phyloP scores from a whole-genome alignment of 2,329 filamentous ascomycete species.

The Curvularia verruculosa region DNA sequence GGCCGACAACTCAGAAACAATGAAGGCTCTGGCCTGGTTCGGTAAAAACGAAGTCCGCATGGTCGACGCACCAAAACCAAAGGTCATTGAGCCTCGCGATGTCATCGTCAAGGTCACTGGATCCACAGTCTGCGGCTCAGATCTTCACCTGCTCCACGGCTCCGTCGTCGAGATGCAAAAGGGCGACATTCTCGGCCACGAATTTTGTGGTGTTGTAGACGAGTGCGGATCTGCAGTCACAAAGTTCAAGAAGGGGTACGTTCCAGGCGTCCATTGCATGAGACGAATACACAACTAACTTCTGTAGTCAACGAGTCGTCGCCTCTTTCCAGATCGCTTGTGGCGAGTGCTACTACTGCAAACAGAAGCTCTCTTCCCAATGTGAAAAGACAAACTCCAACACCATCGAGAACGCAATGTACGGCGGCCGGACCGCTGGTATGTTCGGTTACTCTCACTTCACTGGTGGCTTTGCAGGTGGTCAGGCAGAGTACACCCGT shows the following conservation, averaged over 20 bases:
- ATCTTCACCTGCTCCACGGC: conserved; percentile 63
- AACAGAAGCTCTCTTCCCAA: conserved; percentile 76
- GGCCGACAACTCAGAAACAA: conserved; percentile 63
- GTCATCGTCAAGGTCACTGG: conserved; percentile 81
- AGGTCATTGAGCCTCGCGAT: conserved; percentile 73
- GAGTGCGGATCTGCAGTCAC: conserved; percentile 53
- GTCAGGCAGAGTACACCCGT: conserved; percentile 84
- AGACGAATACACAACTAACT: conserved; percentile 20
- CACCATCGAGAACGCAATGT: conserved; percentile 73
- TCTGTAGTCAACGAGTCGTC: conserved; percentile 66
- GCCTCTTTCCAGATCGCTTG: conserved; percentile 85
- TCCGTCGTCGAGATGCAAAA: conserved; percentile 57
- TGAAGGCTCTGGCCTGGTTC: conserved; percentile 84
- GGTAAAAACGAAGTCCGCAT: conserved; percentile 80
- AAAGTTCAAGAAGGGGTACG: conserved; percentile 51
- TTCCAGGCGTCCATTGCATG: neutral
- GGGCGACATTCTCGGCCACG: conserved; percentile 60
- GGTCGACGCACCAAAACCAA: conserved; percentile 71
- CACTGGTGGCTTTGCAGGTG: conserved; percentile 84
- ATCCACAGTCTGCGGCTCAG: conserved; percentile 66
- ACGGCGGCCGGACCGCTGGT: conserved; percentile 76
- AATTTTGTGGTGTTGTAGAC: conserved; percentile 60
- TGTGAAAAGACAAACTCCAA: conserved; percentile 83
- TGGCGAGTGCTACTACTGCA: conserved; percentile 74
- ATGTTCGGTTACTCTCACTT: conserved; percentile 69